Evolutionary conservation across 768 basidiomycete genomes (phyloP).

Genomic region (Mycena maculata): DNA sequence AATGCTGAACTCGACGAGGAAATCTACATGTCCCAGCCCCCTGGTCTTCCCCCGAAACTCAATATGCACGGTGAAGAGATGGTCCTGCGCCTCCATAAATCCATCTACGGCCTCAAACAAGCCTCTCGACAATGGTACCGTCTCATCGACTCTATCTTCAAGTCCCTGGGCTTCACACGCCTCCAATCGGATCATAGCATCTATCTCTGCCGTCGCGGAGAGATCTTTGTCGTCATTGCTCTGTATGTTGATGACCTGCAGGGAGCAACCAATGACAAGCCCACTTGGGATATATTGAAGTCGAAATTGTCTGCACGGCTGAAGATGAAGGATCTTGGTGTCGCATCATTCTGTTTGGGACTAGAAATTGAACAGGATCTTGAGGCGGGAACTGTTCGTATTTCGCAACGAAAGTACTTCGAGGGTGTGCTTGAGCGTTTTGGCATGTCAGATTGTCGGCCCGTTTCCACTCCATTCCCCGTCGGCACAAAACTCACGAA

Average conservation of each 20-base stretch:
- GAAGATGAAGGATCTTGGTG: conserved; percentile 5
- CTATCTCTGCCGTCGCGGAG: conserved; percentile 2
- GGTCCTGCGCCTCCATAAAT: conserved; percentile 5
- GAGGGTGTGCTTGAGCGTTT: neutral
- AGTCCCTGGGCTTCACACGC: neutral
- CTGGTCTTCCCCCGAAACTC: conserved; percentile 11
- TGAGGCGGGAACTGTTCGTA: neutral
- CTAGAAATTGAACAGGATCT: neutral
- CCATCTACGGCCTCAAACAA: conserved; percentile 1
- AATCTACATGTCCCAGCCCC: conserved; percentile 15
- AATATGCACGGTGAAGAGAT: neutral
- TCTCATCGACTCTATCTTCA: conserved; percentile 1
- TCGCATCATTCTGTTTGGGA: neutral
- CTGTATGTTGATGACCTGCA: neutral
- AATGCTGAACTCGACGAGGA: conserved; percentile 4
- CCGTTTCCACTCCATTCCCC: neutral
- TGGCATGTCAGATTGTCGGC: neutral
- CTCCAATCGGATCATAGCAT: conserved; percentile 14
- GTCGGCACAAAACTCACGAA: conserved; percentile 1
- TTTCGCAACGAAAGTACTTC: neutral
- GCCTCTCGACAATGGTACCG: conserved; percentile 2
- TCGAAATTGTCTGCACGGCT: neutral
- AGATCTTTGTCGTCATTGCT: neutral
- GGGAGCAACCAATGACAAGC: neutral
- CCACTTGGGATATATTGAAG: neutral